A percentile compares a stretch with the other conserved stretches of the same genome.
phyloP scores from a whole-genome alignment of 306 rosid species.

The Gleditsia sinensis region DNA sequence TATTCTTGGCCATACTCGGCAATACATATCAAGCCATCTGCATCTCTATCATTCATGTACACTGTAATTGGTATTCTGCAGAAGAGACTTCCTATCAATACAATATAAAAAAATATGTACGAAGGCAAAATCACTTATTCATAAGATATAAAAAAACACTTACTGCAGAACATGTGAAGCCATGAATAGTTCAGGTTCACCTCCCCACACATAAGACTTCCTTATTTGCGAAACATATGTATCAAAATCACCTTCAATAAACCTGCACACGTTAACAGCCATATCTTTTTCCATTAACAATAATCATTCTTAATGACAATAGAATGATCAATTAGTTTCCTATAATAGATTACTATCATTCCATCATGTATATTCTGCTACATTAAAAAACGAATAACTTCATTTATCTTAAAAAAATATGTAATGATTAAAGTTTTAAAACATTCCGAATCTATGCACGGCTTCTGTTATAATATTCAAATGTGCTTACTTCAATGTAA shows the following conservation, averaged over 20 bases:
- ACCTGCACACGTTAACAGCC: constrained; percentile 58
- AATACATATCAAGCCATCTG: constrained; percentile 84
- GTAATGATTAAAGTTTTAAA: no score
- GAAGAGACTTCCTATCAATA: constrained; percentile 4
- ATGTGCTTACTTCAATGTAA: no score
- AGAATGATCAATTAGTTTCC: background rate
- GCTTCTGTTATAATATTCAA: no score
- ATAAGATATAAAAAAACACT: constrained; percentile 36
- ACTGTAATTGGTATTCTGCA: constrained; percentile 92
- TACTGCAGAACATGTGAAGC: constrained; percentile 91
- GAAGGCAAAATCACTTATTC: constrained; percentile 10
- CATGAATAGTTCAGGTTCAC: constrained; percentile 92
- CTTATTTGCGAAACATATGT: constrained; percentile 74
- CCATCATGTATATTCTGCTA: no score
- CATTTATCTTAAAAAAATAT: no score
- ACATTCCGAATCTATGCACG: no score
- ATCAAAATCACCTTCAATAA: constrained; percentile 92
- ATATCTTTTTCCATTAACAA: constrained; percentile 33
- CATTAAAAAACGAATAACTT: no score
- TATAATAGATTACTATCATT: background rate
- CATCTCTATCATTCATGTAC: constrained; percentile 81
- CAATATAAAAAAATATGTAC: background rate
- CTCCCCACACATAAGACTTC: constrained; percentile 92
- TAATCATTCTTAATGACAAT: background rate
- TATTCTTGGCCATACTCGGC: constrained; percentile 97